phyloP scores from a whole-genome alignment of 2,329 filamentous ascomycete species.

The Penicillium polonicum region DNA sequence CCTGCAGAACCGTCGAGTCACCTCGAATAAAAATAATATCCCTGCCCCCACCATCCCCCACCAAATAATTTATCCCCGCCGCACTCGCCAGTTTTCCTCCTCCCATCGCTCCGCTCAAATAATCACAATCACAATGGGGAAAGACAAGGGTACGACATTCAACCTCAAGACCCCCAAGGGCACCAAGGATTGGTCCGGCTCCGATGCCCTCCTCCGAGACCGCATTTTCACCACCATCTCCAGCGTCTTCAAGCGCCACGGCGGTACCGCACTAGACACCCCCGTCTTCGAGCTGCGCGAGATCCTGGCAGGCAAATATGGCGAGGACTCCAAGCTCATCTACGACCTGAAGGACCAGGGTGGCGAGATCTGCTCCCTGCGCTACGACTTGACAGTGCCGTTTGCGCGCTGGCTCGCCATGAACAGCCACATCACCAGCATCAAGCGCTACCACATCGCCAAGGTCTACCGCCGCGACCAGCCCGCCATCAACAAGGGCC shows the following conservation, averaged over 20 bases:
- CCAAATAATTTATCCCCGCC: conserved; percentile 28
- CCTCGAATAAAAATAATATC: conserved; percentile 31
- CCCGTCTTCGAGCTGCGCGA: conserved; percentile 83
- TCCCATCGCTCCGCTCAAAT: conserved; percentile 12
- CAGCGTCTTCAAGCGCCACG: conserved; percentile 79
- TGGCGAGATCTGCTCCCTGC: conserved; percentile 77
- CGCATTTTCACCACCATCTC: conserved; percentile 75
- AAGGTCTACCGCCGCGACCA: conserved; percentile 85
- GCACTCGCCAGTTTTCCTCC: conserved; percentile 28
- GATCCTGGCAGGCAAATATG: conserved; percentile 85
- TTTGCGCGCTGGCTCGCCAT: conserved; percentile 92
- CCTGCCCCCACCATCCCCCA: conserved; percentile 31
- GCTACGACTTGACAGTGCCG: conserved; percentile 85
- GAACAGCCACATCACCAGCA: conserved; percentile 76
- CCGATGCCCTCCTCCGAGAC: conserved; percentile 76
- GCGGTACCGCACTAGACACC: conserved; percentile 75
- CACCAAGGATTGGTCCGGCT: conserved; percentile 80
- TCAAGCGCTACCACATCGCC: conserved; percentile 93
- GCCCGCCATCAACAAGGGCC: conserved; percentile 82
- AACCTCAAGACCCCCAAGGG: conserved; percentile 88
- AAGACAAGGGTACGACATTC: conserved; percentile 50
- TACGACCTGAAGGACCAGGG: conserved; percentile 87
- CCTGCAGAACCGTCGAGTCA: conserved; percentile 19
- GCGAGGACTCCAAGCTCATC: conserved; percentile 88
- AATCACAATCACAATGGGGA: conserved; percentile 28